These are phyloP conservation scores for Caryopteris hybrid DNA, from an alignment of 305 asterid genomes.

Conservation along the genomic window DNA sequence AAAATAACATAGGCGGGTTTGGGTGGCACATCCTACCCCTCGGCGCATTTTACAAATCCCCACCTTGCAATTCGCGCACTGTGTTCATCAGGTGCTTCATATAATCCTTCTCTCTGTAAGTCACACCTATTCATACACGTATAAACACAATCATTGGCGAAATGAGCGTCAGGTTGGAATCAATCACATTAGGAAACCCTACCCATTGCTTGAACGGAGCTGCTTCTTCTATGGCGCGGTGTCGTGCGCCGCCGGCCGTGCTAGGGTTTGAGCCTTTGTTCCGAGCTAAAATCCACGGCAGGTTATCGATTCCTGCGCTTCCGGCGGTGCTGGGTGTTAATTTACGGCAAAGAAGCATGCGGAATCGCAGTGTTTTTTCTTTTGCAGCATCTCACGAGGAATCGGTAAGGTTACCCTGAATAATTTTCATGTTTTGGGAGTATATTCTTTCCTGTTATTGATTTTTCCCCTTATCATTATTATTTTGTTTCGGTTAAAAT, in stretches of 20 bases:
- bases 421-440: not conserved
- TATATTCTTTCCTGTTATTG: not conserved
- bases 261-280: slow-evolving; percentile 33
- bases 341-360: slow-evolving; percentile 22
- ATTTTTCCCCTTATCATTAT: not conserved
- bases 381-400: slow-evolving; percentile 73
- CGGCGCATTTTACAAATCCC: slow-evolving; percentile 26
- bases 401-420: slow-evolving; percentile 35
- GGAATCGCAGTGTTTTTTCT: slow-evolving; percentile 43
- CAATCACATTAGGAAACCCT: slow-evolving; percentile 26
- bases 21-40: not conserved
- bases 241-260: slow-evolving; percentile 36
- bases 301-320: slow-evolving; percentile 16
- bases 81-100: slow-evolving; percentile 3
- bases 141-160: not conserved
- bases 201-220: slow-evolving; percentile 21
- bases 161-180: slow-evolving; percentile 31
- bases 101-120: not conserved
- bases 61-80: not conserved
- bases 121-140: not conserved
- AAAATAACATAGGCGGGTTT: not conserved
- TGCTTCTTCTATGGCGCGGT: slow-evolving; percentile 32
- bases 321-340: slow-evolving; percentile 24
- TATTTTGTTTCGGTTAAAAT: not conserved
- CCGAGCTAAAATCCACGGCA: slow-evolving; percentile 19